Evolutionary conservation across 352 stramenopile genomes (phyloP).

Genomic region (Pythium chondricola): DNA sequence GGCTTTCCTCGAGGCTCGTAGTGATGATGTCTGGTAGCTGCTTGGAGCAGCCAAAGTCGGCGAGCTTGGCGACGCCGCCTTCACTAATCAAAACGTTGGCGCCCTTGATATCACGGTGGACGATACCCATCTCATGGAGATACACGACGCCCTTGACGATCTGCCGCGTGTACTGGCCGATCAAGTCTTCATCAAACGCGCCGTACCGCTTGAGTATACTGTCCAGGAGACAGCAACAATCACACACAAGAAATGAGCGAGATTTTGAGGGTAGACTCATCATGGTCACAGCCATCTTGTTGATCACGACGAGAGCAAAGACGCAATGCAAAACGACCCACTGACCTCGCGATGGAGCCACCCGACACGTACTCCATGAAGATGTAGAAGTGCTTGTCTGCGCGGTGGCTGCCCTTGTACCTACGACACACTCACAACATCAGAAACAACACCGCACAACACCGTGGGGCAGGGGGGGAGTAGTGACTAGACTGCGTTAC

Average conservation of each 20-base stretch:
- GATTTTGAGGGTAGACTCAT: too few species aligned
- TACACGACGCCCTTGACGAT: conserved; percentile 90
- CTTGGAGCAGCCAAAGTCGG: conserved; percentile 89
- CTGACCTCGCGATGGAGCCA: conserved; percentile 82
- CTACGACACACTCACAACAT: conserved; percentile 14
- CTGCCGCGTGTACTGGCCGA: conserved; percentile 89
- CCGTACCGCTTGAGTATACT: conserved; percentile 92
- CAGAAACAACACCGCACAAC: neutral
- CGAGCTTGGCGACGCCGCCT: conserved; percentile 81
- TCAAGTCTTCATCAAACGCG: conserved; percentile 86
- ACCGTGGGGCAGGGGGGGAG: neutral
- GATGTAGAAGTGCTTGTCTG: conserved; percentile 86
- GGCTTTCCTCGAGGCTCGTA: conserved; percentile 73
- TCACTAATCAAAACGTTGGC: conserved; percentile 88
- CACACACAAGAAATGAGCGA: neutral
- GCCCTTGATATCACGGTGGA: conserved; percentile 93
- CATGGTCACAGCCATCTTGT: too few species aligned
- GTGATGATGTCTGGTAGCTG: conserved; percentile 76
- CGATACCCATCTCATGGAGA: conserved; percentile 88
- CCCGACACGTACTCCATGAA: conserved; percentile 96
- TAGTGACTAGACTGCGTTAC: conserved; percentile 42
- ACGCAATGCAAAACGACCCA: neutral
- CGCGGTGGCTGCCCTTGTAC: conserved; percentile 80
- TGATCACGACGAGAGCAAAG: neutral
- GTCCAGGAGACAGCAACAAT: conserved; percentile 3